phyloP scores from a whole-genome alignment of 164 flowering plant species.

The Stephania yunnanensis region DNA sequence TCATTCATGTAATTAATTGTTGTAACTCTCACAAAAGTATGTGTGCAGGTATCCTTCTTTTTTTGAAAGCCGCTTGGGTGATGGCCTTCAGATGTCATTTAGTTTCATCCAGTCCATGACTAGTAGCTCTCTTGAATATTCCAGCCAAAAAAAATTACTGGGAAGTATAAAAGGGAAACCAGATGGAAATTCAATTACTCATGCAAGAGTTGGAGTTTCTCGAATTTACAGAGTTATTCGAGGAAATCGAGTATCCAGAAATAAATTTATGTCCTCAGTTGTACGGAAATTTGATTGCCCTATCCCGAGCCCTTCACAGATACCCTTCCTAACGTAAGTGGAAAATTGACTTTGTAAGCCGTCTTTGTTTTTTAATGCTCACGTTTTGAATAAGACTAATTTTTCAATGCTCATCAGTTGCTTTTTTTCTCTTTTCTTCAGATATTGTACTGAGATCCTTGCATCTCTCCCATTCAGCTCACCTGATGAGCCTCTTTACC shows the following conservation, averaged over 20 bases:
- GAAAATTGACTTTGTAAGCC: neutral
- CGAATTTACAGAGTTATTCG: slow-evolving; percentile 92
- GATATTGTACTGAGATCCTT: slow-evolving; percentile 91
- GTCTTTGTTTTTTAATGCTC: neutral
- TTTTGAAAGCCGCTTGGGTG: slow-evolving; percentile 94
- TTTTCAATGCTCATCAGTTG: neutral
- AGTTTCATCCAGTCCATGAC: slow-evolving; percentile 57
- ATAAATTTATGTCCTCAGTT: slow-evolving; percentile 92
- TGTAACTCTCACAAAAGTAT: slow-evolving; percentile 8
- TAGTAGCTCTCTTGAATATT: slow-evolving; percentile 22
- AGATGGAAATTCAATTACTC: slow-evolving; percentile 48
- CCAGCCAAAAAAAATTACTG: slow-evolving; percentile 36
- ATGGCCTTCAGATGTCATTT: slow-evolving; percentile 97
- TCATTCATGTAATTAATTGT: neutral
- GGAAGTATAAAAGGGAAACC: slow-evolving; percentile 50
- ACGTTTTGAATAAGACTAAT: neutral
- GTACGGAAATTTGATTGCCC: slow-evolving; percentile 83
- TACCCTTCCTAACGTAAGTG: slow-evolving; percentile 78
- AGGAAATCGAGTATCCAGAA: slow-evolving; percentile 81
- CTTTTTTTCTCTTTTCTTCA: slow-evolving; percentile 26
- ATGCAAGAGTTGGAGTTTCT: slow-evolving; percentile 78
- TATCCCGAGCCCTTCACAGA: slow-evolving; percentile 34
- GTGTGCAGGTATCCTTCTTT: slow-evolving; percentile 85
- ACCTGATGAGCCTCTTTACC: slow-evolving; percentile 95
- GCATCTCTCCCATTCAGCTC: slow-evolving; percentile 72